phyloP scores from a whole-genome alignment of 2,329 filamentous ascomycete species.

The Trichoderma aggressivum region DNA sequence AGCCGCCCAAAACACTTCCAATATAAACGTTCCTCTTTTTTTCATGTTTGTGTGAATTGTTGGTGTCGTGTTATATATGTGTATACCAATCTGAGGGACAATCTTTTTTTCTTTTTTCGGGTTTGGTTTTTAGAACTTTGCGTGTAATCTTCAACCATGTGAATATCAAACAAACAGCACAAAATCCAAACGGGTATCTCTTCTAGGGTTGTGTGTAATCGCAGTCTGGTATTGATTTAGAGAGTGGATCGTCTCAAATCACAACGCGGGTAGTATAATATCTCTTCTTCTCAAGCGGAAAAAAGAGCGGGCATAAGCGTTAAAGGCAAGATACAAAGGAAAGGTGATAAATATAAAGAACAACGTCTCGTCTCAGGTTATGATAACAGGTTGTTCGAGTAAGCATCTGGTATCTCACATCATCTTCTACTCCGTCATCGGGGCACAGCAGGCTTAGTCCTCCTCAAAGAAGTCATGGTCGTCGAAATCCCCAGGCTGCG shows the following conservation, averaged over 20 bases:
- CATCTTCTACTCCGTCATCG: neutral
- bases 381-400: neutral
- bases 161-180: conserved; percentile 25
- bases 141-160: conserved; percentile 3
- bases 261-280: conserved; percentile 22
- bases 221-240: conserved; percentile 30
- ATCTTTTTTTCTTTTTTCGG: neutral
- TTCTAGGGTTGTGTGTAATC: conserved; percentile 32
- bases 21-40: neutral
- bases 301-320: neutral
- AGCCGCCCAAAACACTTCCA: neutral
- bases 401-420: neutral
- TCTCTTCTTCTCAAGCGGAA: neutral
- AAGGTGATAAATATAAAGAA: neutral
- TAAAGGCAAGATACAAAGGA: neutral
- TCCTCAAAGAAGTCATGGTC: conserved; percentile 59
- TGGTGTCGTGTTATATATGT: neutral
- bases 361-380: neutral
- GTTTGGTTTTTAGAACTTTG: neutral
- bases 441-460: conserved; percentile 19
- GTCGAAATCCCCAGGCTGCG: conserved; percentile 56
- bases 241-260: conserved; percentile 23
- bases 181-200: conserved; percentile 42
- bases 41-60: neutral
- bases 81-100: conserved; percentile 27